Percentiles rank a stretch among this genome's conserved stretches.
These are phyloP conservation scores for Solanum rostratum DNA, from an alignment of 257 asterid species.

Conservation along the genomic window DNA sequence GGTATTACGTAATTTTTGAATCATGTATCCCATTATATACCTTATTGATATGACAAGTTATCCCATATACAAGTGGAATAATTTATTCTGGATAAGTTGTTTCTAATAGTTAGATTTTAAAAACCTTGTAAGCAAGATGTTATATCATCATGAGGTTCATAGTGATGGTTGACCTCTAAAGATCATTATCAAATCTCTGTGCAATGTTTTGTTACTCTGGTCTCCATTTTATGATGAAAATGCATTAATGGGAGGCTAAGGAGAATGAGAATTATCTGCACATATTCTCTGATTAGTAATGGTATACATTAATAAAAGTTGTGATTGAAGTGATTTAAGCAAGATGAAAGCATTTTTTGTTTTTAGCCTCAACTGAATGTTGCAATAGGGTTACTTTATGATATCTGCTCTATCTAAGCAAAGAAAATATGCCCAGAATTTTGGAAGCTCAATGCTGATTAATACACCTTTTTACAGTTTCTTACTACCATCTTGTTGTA, in stretches of 20 bases:
- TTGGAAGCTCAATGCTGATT: background rate
- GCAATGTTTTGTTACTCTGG: background rate
- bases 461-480: background rate
- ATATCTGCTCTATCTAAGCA: background rate
- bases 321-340: background rate
- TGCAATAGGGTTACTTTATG: background rate
- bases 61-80: too few relatives aligned
- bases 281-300: background rate
- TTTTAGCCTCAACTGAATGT: background rate
- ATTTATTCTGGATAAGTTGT: too few relatives aligned
- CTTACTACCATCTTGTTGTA: background rate
- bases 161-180: background rate
- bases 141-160: background rate
- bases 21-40: too few relatives aligned
- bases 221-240: background rate
- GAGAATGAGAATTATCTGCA: background rate
- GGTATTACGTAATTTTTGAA: too few relatives aligned
- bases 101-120: too few relatives aligned
- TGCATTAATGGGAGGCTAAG: background rate
- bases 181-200: background rate
- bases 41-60: too few relatives aligned
- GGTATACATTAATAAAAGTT: background rate
- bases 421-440: background rate
- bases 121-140: too few relatives aligned
- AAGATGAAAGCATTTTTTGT: background rate